These are phyloP conservation scores for Pythium phragmitis DNA, from an alignment of 352 stramenopile species.

Conservation along the genomic window DNA sequence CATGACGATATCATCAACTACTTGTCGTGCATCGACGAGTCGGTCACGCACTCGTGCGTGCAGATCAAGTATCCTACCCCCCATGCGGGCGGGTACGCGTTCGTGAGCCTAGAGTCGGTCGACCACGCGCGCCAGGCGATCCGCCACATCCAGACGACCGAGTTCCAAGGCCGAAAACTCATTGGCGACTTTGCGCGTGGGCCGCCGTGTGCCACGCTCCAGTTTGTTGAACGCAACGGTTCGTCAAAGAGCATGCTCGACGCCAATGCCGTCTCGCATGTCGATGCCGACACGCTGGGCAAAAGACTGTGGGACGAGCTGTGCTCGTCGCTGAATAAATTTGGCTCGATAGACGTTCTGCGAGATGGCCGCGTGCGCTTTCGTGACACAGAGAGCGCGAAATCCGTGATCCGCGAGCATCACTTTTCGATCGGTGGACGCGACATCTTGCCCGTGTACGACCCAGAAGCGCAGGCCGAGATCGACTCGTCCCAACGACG, in stretches of 20 bases:
- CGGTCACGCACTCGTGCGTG: slow-evolving; percentile 41
- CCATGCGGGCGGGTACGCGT: slow-evolving; percentile 51
- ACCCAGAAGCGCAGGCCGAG: slow-evolving; percentile 59
- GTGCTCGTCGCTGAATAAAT: slow-evolving; percentile 41
- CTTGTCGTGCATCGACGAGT: slow-evolving; percentile 47
- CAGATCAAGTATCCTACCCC: slow-evolving; percentile 53
- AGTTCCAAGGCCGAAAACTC: slow-evolving; percentile 32
- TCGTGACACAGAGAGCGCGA: slow-evolving; percentile 49
- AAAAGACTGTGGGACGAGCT: slow-evolving; percentile 49
- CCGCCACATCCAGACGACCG: slow-evolving; percentile 23
- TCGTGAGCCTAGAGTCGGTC: slow-evolving; percentile 59
- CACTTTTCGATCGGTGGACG: slow-evolving; percentile 44
- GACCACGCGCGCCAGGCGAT: slow-evolving; percentile 57
- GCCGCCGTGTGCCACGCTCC: slow-evolving; percentile 54
- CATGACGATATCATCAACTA: slow-evolving; percentile 54
- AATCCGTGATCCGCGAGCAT: slow-evolving; percentile 49
- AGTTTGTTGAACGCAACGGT: slow-evolving; percentile 58
- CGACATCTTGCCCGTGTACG: slow-evolving; percentile 68
- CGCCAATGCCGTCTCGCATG: slow-evolving; percentile 39
- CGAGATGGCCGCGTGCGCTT: slow-evolving; percentile 56
- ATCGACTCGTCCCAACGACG: slow-evolving; percentile 41
- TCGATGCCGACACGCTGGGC: slow-evolving; percentile 49
- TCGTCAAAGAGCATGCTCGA: slow-evolving; percentile 33
- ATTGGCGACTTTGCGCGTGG: slow-evolving; percentile 73
- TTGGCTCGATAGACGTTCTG: slow-evolving; percentile 46